These are phyloP conservation scores for Mortierella sp. DNA, from an alignment of 371 early-diverging fungal genomes.

Conservation along the genomic window DNA sequence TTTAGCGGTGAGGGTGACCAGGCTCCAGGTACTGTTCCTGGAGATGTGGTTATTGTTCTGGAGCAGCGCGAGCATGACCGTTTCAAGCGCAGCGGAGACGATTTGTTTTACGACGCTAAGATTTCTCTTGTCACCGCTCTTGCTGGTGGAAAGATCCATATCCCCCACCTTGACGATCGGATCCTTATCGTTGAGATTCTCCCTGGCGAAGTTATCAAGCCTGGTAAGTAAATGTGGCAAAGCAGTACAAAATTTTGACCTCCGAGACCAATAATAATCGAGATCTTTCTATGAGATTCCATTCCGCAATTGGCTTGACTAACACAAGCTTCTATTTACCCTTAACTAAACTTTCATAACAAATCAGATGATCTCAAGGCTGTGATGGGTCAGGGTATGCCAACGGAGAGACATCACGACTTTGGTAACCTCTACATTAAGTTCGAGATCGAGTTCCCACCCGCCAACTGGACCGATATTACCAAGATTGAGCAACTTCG, in stretches of 20 bases:
- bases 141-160: constrained; percentile 91
- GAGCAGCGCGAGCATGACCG: constrained; percentile 90
- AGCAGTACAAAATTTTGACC: not conserved
- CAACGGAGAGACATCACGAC: constrained; percentile 90
- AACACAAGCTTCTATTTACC: constrained; percentile 6
- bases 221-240: constrained; percentile 59
- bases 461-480: constrained; percentile 80
- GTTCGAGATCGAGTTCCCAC: constrained; percentile 94
- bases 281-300: constrained; percentile 23
- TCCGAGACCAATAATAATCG: constrained; percentile 13
- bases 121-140: constrained; percentile 94
- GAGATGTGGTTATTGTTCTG: constrained; percentile 92
- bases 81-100: constrained; percentile 93
- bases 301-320: not conserved
- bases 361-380: constrained; percentile 76
- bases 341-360: constrained; percentile 6
- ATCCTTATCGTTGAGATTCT: constrained; percentile 86
- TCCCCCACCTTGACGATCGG: constrained; percentile 93
- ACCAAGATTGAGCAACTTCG: constrained; percentile 75
- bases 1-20: constrained; percentile 96
- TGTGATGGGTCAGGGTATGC: constrained; percentile 94
- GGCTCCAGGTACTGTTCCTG: constrained; percentile 75
- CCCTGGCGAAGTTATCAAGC: constrained; percentile 95
- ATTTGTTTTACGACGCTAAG: constrained; percentile 84
- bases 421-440: constrained; percentile 91